Percentiles rank a stretch among this genome's conserved stretches.
Evolutionary conservation across 495 filamentous ascomycete species (phyloP).

Genomic region (Cenococcum geophilum): DNA sequence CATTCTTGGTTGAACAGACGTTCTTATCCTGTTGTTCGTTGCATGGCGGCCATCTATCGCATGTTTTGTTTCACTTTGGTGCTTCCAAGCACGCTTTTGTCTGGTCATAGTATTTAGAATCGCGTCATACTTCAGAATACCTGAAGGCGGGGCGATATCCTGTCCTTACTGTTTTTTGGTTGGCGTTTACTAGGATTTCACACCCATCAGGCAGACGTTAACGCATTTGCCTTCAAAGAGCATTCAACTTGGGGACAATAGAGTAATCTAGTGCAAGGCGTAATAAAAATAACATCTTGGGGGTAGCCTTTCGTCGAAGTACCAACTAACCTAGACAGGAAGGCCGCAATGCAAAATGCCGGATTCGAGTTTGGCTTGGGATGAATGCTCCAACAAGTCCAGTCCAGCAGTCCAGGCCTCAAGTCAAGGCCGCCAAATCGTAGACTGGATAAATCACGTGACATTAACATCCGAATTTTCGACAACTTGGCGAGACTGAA

Average conservation of each 20-base stretch:
- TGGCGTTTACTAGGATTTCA: constrained; percentile 26
- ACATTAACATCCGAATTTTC: background rate
- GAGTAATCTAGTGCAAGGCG: constrained; percentile 2
- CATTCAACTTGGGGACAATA: constrained; percentile 8
- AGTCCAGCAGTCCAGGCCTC: background rate
- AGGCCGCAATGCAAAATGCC: too few species aligned
- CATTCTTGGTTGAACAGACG: constrained; percentile 22
- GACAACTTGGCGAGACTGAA: background rate
- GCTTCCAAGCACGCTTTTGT: background rate
- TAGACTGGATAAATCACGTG: background rate
- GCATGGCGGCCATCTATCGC: constrained; percentile 28
- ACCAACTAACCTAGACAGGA: too few species aligned
- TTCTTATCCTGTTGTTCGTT: constrained; percentile 13
- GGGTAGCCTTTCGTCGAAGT: background rate
- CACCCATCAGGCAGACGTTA: constrained; percentile 1
- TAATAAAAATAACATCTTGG: background rate
- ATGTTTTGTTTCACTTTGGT: background rate
- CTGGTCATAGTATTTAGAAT: constrained; percentile 17
- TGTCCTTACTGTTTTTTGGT: constrained; percentile 27
- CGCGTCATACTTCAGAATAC: constrained; percentile 10
- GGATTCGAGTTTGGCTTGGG: too few species aligned
- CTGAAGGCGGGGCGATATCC: constrained; percentile 19
- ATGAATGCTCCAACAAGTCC: too few species aligned
- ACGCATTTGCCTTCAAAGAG: background rate
- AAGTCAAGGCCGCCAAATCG: background rate